These are phyloP conservation scores for Salvia sclarea DNA, from an alignment of 305 asterid genomes.

Conservation along the genomic window DNA sequence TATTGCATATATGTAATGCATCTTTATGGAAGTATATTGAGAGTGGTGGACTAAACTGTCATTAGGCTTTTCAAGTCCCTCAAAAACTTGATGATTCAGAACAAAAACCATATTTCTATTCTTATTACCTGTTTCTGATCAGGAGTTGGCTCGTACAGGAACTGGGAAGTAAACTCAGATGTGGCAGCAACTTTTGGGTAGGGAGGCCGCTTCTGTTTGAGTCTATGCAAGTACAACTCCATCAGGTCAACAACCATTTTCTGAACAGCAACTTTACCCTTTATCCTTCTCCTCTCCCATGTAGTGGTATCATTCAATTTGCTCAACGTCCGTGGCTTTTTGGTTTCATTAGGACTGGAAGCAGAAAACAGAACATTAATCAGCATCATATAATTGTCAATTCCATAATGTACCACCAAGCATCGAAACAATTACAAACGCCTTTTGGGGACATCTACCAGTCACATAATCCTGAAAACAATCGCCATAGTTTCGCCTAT, in stretches of 20 bases:
- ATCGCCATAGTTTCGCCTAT: neutral
- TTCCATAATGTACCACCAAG: neutral
- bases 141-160: constrained; percentile 85
- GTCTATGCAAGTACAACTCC: constrained; percentile 93
- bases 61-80: constrained; percentile 14
- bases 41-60: constrained; percentile 19
- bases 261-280: constrained; percentile 97
- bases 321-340: constrained; percentile 76
- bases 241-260: constrained; percentile 97
- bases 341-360: constrained; percentile 80
- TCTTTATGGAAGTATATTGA: constrained; percentile 15
- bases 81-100: constrained; percentile 19
- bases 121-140: constrained; percentile 79
- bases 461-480: neutral
- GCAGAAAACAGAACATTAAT: constrained; percentile 27
- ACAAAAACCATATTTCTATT: constrained; percentile 8
- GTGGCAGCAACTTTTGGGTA: constrained; percentile 64
- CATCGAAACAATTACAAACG: neutral
- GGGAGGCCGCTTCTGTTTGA: constrained; percentile 84
- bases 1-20: constrained; percentile 20
- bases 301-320: constrained; percentile 79
- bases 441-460: neutral
- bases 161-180: constrained; percentile 75
- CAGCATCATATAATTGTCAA: constrained; percentile 21
- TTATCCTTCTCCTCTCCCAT: constrained; percentile 92